Base-by-base conservation (phyloP, 345 rosid species). In the Euclidium syriacum region DNA sequence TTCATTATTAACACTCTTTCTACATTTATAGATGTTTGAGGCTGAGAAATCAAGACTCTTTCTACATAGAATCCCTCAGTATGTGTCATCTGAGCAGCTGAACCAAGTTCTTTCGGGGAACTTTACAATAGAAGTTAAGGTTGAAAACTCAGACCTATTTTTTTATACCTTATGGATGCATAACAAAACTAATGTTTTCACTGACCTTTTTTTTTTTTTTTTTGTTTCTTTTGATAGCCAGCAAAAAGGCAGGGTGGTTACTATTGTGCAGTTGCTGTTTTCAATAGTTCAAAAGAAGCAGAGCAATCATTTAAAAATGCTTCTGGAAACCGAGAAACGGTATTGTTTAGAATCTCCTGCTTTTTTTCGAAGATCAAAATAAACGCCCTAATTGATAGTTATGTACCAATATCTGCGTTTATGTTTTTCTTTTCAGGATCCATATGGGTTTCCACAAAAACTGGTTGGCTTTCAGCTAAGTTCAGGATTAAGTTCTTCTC, bases 61-160 rank as follows among this genome's bases (percentile, higher is more conserved):
- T 22, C 50, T 91, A 14, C 96, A 91, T 63, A 73, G 64, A 50
- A 80, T 91, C 76, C 91, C 98, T 9, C 32, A 43, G 40, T 39
- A 43, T 58, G 71, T 86, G 65, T 64, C 75, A 23, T 52, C 43
- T 14, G 74, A 76, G 62, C 77, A 81, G 40, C 69, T 91, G 40
- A 47, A 27, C 0, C 33, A 30, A 54, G 42, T 75, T 52, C 63
- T 91, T 40, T 76, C 32, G 35, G 29, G 2, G 34, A 4, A 35
- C 23, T 65, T 65, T 65, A 65, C 34, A 10, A 57, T 83, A 41
- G 86, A 91, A 61, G 33, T 65, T 36, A 80, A 85, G 98, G 96
- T 90, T 19, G 41, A 52, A 10, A 43, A 11, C 3, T 10, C 16
- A 30, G 18, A 52, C 18, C 22, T 6, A 36, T 15, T 52, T 15